These are phyloP conservation scores for Yamadazyma mexicana DNA, from an alignment of 1,139 yeast genomes.

Conservation along the genomic window DNA sequence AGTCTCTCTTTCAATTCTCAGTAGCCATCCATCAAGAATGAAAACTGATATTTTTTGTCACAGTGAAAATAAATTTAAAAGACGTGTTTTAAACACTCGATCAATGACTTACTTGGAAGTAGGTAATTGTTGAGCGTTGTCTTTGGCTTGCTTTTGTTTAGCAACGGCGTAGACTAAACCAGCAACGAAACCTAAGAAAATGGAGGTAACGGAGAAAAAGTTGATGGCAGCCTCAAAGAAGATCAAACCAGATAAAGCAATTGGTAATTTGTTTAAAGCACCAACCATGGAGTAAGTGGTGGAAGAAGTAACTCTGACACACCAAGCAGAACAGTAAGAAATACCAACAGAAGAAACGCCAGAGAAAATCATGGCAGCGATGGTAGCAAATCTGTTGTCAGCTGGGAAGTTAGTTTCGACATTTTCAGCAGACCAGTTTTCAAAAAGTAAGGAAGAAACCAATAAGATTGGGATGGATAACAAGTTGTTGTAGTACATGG, in stretches of 20 bases:
- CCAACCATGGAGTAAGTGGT: slow-evolving; percentile 99
- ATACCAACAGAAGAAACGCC: slow-evolving; percentile 95
- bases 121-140: slow-evolving; percentile 45
- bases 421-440: slow-evolving; percentile 90
- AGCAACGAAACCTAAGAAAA: slow-evolving; percentile 87
- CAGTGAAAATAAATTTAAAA: no score
- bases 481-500: slow-evolving; percentile 96
- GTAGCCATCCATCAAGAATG: slow-evolving; percentile 1
- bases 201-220: slow-evolving; percentile 87
- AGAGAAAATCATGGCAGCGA: slow-evolving; percentile 82
- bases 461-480: slow-evolving; percentile 87
- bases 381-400: slow-evolving; percentile 63
- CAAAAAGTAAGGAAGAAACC: slow-evolving; percentile 70
- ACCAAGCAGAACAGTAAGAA: slow-evolving; percentile 99
- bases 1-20: no score
- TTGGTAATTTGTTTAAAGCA: slow-evolving; percentile 96
- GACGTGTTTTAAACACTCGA: background rate
- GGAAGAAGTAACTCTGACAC: slow-evolving; percentile 97
- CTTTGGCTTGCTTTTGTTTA: slow-evolving; percentile 67
- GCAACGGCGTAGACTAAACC: slow-evolving; percentile 95
- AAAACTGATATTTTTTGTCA: no score
- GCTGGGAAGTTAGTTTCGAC: slow-evolving; percentile 75
- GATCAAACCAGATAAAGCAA: slow-evolving; percentile 89
- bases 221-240: slow-evolving; percentile 95
- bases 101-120: slow-evolving; percentile 4